phyloP scores from a whole-genome alignment of 331 rosid genomes.

The Rhamnella rubrinervis region DNA sequence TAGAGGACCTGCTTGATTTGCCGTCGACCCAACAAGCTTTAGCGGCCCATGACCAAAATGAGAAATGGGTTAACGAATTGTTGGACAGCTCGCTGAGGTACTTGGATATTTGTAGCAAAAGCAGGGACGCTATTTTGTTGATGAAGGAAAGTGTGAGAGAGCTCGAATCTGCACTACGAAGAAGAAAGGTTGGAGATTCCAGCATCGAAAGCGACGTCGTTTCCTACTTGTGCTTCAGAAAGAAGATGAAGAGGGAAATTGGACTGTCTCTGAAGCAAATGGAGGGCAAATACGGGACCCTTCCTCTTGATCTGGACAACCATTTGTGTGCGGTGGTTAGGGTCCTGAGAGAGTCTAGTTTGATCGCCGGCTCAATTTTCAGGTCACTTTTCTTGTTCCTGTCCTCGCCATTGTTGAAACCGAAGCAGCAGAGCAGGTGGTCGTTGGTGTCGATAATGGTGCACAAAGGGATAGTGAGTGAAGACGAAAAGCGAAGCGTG shows the following conservation, averaged over 20 bases:
- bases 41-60: slow-evolving; percentile 29
- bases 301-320: slow-evolving; percentile 29
- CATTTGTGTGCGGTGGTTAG: slow-evolving; percentile 49
- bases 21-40: slow-evolving; percentile 55
- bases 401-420: slow-evolving; percentile 41
- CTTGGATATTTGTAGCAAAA: slow-evolving; percentile 50
- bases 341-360: slow-evolving; percentile 52
- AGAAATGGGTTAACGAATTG: slow-evolving; percentile 61
- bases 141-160: slow-evolving; percentile 40
- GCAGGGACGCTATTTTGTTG: slow-evolving; percentile 40
- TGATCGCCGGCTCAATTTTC: slow-evolving; percentile 45
- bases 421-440: slow-evolving; percentile 56
- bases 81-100: slow-evolving; percentile 50
- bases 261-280: slow-evolving; percentile 48
- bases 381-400: slow-evolving; percentile 49
- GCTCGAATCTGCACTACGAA: slow-evolving; percentile 55
- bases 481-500: slow-evolving; percentile 24
- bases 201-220: slow-evolving; percentile 26
- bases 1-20: slow-evolving; percentile 56
- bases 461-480: slow-evolving; percentile 44
- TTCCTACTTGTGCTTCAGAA: slow-evolving; percentile 39
- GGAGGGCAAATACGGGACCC: slow-evolving; percentile 29
- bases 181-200: slow-evolving; percentile 52
- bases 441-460: slow-evolving; percentile 55
- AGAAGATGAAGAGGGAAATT: slow-evolving; percentile 45